Evolutionary conservation across 495 filamentous ascomycete genomes (phyloP).

Genomic region (Lophium mytilinum): DNA sequence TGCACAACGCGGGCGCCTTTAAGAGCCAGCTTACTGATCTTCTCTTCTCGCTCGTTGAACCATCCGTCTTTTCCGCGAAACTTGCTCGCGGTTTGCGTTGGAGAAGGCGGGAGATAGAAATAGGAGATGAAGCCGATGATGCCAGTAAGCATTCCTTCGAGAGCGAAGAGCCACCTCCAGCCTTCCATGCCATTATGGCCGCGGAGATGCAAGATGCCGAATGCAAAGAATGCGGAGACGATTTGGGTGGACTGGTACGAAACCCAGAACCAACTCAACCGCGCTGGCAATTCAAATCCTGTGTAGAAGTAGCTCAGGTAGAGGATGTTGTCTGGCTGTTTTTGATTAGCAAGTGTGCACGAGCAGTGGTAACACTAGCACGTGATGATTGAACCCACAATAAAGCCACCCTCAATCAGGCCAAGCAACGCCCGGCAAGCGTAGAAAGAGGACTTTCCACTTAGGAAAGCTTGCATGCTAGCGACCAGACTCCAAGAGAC

Average conservation of each 20-base stretch:
- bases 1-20: background rate
- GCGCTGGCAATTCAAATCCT: conserved; percentile 21
- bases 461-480: conserved; percentile 56
- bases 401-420: conserved; percentile 68
- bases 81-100: conserved; percentile 22
- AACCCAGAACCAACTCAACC: conserved; percentile 26
- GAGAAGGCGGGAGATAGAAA: conserved; percentile 28
- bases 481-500: conserved; percentile 69
- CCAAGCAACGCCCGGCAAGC: conserved; percentile 58
- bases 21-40: conserved; percentile 20
- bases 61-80: conserved; percentile 29
- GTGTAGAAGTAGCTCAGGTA: conserved; percentile 34
- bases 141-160: conserved; percentile 26
- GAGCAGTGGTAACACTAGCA: conserved; percentile 30
- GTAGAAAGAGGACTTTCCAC: conserved; percentile 53
- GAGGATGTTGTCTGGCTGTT: conserved; percentile 28
- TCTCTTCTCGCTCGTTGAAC: conserved; percentile 30
- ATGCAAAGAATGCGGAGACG: conserved; percentile 26
- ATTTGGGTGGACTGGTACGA: conserved; percentile 24
- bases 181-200: conserved; percentile 26
- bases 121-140: conserved; percentile 25
- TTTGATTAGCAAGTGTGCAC: conserved; percentile 3
- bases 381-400: conserved; percentile 28
- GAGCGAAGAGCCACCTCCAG: conserved; percentile 28
- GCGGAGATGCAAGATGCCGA: conserved; percentile 21